Percentiles rank a stretch among this genome's conserved stretches.
phyloP scores from a whole-genome alignment of 345 rosid species.

The Hibiscus trionum region DNA sequence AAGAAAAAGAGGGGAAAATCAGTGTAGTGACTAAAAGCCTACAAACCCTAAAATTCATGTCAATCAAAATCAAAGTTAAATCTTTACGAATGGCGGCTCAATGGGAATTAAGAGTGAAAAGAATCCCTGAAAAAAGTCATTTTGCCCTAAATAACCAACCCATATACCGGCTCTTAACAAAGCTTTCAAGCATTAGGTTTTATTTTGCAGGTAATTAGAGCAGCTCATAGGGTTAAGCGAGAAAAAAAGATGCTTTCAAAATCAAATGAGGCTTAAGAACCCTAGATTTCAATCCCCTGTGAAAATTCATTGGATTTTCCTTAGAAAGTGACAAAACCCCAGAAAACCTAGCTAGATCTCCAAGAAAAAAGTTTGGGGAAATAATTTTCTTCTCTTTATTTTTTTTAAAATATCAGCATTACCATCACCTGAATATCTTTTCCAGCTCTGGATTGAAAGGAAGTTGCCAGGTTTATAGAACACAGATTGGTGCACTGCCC shows the following conservation, averaged over 20 bases:
- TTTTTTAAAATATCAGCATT: neutral
- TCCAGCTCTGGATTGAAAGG: conserved; percentile 23
- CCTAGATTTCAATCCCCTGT: neutral
- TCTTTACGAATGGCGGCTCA: neutral
- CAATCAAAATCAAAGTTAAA: conserved; percentile 6
- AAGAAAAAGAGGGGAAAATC: neutral
- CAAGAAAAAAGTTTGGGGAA: neutral
- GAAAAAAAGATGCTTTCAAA: neutral
- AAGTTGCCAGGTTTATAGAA: conserved; percentile 39
- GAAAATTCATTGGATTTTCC: neutral
- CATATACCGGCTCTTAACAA: neutral
- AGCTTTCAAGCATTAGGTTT: neutral
- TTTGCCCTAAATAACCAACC: conserved; percentile 3
- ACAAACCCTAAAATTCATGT: neutral
- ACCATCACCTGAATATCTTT: conserved; percentile 14
- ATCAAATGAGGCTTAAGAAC: neutral
- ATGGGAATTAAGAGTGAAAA: neutral
- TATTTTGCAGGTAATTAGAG: neutral
- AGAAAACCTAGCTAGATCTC: conserved; percentile 9
- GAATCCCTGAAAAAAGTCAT: too few species aligned
- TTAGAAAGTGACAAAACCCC: conserved; percentile 5
- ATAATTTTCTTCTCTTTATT: neutral
- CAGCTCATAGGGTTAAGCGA: neutral
- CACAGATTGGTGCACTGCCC: conserved; percentile 44
- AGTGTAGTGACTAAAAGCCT: neutral